Percentiles rank a stretch among this genome's conserved stretches.
Conservation (phyloP, 208 protist species). For the Acanthamoeba lenticulata region DNA sequence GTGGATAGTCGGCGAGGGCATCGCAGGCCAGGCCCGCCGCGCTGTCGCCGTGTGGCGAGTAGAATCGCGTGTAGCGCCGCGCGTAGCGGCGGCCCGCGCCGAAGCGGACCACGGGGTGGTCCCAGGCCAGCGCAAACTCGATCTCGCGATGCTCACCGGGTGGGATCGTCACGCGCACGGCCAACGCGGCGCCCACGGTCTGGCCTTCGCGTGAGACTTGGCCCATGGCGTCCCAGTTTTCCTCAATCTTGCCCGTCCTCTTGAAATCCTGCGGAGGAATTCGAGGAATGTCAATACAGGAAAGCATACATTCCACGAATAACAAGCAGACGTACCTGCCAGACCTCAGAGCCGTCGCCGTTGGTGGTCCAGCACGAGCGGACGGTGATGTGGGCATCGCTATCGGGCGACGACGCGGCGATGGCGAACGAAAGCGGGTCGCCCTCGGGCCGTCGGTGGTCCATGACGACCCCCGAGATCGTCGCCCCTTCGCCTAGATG, state of each 20-base stretch:
- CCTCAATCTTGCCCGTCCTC: neutral
- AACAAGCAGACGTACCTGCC: neutral
- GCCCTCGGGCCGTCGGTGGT: too few relatives aligned
- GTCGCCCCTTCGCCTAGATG: neutral
- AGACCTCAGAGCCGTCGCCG: constrained; percentile 13
- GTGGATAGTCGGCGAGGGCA: constrained; percentile 67
- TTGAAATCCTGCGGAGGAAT: neutral
- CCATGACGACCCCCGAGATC: neutral
- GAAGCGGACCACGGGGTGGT: constrained; percentile 78
- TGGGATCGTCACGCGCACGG: neutral
- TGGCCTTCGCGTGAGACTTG: neutral
- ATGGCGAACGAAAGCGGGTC: constrained; percentile 7
- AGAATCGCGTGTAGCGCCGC: constrained; percentile 78
- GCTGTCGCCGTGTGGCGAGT: constrained; percentile 38
- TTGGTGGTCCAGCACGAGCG: constrained; percentile 36
- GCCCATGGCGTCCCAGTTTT: neutral
- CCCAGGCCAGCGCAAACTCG: constrained; percentile 81
- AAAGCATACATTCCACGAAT: neutral
- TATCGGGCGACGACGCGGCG: neutral
- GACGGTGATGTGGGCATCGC: neutral
- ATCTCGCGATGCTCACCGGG: constrained; percentile 46
- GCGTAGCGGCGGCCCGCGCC: constrained; percentile 45
- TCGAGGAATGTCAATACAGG: neutral
- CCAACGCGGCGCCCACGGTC: neutral
- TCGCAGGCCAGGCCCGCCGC: constrained; percentile 56